Evolutionary conservation across 1,284 basidiomycete genomes (phyloP).

Genomic region (Cutaneotrichosporon sp.): DNA sequence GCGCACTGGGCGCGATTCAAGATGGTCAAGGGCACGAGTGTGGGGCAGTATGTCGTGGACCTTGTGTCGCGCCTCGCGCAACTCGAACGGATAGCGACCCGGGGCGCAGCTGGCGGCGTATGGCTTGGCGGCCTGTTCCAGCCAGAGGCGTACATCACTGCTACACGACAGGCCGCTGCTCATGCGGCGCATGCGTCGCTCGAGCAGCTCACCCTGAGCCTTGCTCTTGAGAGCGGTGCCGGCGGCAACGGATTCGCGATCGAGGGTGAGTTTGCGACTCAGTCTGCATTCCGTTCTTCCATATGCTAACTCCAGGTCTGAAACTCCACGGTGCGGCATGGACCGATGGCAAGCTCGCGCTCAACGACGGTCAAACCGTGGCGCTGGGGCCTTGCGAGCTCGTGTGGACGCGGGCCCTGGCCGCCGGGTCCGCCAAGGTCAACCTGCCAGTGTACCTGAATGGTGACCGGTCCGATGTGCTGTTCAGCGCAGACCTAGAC

Average conservation of each 20-base stretch:
- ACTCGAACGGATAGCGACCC: slow-evolving; percentile 68
- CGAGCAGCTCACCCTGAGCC: slow-evolving; percentile 75
- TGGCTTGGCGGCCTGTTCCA: slow-evolving; percentile 92
- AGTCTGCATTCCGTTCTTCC: not conserved
- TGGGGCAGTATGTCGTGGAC: slow-evolving; percentile 81
- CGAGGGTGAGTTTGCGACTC: slow-evolving; percentile 66
- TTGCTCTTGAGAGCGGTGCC: slow-evolving; percentile 73
- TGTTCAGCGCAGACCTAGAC: slow-evolving; percentile 64
- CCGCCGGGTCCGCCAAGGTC: slow-evolving; percentile 55
- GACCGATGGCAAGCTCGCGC: slow-evolving; percentile 63
- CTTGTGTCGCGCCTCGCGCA: slow-evolving; percentile 74
- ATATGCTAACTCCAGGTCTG: slow-evolving; percentile 62
- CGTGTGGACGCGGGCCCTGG: slow-evolving; percentile 69
- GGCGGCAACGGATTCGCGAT: slow-evolving; percentile 74
- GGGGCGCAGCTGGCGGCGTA: slow-evolving; percentile 58
- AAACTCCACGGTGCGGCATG: slow-evolving; percentile 81
- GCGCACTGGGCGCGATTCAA: slow-evolving; percentile 85
- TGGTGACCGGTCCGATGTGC: slow-evolving; percentile 78
- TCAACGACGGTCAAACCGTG: slow-evolving; percentile 79
- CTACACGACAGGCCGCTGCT: slow-evolving; percentile 86
- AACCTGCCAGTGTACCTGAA: slow-evolving; percentile 91
- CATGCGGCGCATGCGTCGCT: slow-evolving; percentile 86
- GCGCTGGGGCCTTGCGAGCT: slow-evolving; percentile 74
- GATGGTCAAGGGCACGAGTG: slow-evolving; percentile 73
- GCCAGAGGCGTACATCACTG: slow-evolving; percentile 92